Evolutionary conservation across 192 early-diverging fungal genomes (phyloP), one percentile per base, ranked within the genome.

Genomic region (Geosiphon pyriformis): DNA sequence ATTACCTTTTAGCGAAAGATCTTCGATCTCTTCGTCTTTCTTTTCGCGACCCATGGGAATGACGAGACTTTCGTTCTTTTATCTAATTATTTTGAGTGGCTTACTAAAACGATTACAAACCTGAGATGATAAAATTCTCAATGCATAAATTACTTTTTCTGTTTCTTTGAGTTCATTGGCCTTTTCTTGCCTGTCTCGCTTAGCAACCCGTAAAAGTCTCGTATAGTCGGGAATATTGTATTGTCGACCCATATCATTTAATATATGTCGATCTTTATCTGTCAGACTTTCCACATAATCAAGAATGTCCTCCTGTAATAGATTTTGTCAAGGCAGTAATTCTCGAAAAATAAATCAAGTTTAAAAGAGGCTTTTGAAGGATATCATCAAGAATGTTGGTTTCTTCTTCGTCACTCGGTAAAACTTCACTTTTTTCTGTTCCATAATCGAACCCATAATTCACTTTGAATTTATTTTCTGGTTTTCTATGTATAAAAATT

Each of bases 161-260:
- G 61, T 60, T 32, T 37, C 37, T 34, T 69, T 66, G 1, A 78
- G 59, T 15, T 72, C 46, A 42, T 65, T 48, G 26, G 72, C 26
- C 42, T 78, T 65, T 54, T 69, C 59, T 51, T 74, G 72, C 26
- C 79, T 61, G 12, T 79, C 74, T 27, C 66, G 63, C 25, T 75
- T 76, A 2, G 77, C 77, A 0, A 60, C 68, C n/a, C 71, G 71
- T 25, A 82, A 66, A 15, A 75, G 54, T 29, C 70, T 60, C 1
- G 73, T 63, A 48, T 74, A 76, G 18, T 83, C 70, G 11, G 59
- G 50, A 22, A 83, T 78, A 17, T 73, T 77, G 47, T 80, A 83
- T 54, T 69, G 69, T 30, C 61, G 60, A 25, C 66, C 78, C 75
- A 82, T 78, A 0, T 77, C 68, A 26, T 79, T 79, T 27, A 83